phyloP scores from a whole-genome alignment of 805 yeast genomes.

The Starmerella gropengiesseri region DNA sequence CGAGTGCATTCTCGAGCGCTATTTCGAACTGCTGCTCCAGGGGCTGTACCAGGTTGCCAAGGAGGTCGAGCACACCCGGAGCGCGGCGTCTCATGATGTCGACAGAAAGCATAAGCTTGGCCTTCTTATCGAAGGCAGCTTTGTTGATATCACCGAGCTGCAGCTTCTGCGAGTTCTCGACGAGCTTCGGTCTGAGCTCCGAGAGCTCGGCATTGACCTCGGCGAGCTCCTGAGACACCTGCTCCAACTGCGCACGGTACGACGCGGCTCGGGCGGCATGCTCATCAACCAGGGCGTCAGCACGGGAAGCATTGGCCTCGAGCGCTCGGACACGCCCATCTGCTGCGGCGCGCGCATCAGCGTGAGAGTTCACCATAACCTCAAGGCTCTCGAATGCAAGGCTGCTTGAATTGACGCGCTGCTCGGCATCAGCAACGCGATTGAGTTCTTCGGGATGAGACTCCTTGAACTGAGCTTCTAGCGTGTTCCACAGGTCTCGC shows the following conservation, averaged over 20 bases:
- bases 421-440: background rate
- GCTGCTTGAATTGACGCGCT: background rate
- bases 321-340: slow-evolving; percentile 5
- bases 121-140: slow-evolving; percentile 64
- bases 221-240: slow-evolving; percentile 15
- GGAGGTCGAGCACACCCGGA: slow-evolving; percentile 76
- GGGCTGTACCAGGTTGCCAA: slow-evolving; percentile 72
- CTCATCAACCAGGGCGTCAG: slow-evolving; percentile 16
- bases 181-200: slow-evolving; percentile 37
- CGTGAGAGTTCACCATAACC: background rate
- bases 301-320: slow-evolving; percentile 8
- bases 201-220: slow-evolving; percentile 24
- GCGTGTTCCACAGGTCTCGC: slow-evolving; percentile 8
- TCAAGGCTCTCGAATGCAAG: slow-evolving; percentile 6
- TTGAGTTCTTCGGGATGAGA: slow-evolving; percentile 13
- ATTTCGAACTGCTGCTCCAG: slow-evolving; percentile 26
- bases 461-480: slow-evolving; percentile 8
- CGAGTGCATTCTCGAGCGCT: slow-evolving; percentile 44
- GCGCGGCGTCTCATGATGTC: slow-evolving; percentile 50
- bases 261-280: slow-evolving; percentile 9
- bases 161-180: slow-evolving; percentile 47
- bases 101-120: slow-evolving; percentile 60
- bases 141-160: slow-evolving; percentile 67
- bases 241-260: slow-evolving; percentile 17
- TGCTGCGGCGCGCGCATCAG: slow-evolving; percentile 4